Percentiles rank a stretch among this genome's conserved stretches.
Conservation (phyloP, 1,284 basidiomycete species). For the Rhodotorula sp. region DNA sequence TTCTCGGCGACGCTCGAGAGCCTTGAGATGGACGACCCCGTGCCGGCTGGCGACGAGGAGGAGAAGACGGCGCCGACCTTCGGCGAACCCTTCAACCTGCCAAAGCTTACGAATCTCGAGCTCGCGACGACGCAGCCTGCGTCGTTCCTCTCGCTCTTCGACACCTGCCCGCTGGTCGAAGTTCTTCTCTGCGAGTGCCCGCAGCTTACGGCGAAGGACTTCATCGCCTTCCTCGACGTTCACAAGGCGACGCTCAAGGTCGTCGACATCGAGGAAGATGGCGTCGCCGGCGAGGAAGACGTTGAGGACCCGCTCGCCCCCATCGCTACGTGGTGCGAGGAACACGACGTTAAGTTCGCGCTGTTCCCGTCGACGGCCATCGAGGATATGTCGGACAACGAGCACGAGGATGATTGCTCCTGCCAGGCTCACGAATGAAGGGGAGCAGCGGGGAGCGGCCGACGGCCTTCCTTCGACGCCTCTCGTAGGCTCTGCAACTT, state of each 20-base stretch:
- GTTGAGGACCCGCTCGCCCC: not conserved
- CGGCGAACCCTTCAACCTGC: constrained; percentile 4
- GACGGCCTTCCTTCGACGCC: too few species aligned
- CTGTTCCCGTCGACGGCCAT: not conserved
- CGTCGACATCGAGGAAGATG: not conserved
- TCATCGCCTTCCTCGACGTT: constrained; percentile 4
- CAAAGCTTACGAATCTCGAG: not conserved
- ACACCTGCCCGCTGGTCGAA: not conserved
- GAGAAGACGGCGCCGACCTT: not conserved
- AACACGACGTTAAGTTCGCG: not conserved
- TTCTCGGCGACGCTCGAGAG: constrained; percentile 3
- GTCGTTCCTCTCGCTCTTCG: not conserved
- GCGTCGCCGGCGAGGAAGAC: not conserved
- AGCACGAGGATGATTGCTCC: not conserved
- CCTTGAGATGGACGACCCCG: constrained; percentile 5
- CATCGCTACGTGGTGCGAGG: constrained; percentile 6
- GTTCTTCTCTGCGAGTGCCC: constrained; percentile 5
- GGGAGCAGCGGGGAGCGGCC: not conserved
- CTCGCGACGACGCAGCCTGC: not conserved
- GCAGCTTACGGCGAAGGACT: not conserved
- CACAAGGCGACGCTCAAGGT: constrained; percentile 3
- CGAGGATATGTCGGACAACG: not conserved
- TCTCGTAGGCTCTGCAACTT: not conserved
- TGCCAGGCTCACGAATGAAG: not conserved
- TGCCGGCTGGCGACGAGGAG: not conserved